Conservation (phyloP, 805 yeast species). For the Saccharomycopsis malanga region DNA sequence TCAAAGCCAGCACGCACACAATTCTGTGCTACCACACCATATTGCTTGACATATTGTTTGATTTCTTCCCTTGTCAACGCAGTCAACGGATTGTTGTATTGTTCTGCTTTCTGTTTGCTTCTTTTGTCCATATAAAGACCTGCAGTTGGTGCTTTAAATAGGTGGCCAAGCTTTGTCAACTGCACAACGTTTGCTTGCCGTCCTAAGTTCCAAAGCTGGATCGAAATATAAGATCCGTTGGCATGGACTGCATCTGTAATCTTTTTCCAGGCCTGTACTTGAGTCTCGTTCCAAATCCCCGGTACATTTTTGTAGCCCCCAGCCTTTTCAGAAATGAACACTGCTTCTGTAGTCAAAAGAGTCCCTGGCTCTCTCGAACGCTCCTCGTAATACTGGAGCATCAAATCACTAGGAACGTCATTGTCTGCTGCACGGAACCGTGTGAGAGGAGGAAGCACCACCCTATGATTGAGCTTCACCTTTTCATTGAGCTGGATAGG, state of each 20-base stretch:
- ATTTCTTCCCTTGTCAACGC: slow-evolving; percentile 30
- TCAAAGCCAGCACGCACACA: slow-evolving; percentile 39
- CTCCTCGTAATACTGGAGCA: slow-evolving; percentile 45
- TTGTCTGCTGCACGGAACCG: slow-evolving; percentile 34
- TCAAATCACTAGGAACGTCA: slow-evolving; percentile 38
- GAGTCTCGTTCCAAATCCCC: slow-evolving; percentile 29
- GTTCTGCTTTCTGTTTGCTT: slow-evolving; percentile 30
- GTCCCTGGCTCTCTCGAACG: slow-evolving; percentile 52
- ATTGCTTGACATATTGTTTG: slow-evolving; percentile 32
- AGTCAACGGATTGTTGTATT: slow-evolving; percentile 29
- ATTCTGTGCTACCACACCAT: slow-evolving; percentile 39
- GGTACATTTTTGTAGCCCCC: slow-evolving; percentile 26
- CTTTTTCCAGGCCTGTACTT: slow-evolving; percentile 32
- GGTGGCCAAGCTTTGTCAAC: slow-evolving; percentile 32
- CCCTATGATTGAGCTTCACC: slow-evolving; percentile 32
- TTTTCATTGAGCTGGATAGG: slow-evolving; percentile 34
- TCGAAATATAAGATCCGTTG: slow-evolving; percentile 31
- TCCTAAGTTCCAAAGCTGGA: slow-evolving; percentile 44
- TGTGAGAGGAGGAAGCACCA: slow-evolving; percentile 45
- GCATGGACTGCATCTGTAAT: slow-evolving; percentile 41
- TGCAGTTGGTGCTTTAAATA: slow-evolving; percentile 36
- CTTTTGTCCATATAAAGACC: slow-evolving; percentile 31
- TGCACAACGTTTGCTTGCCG: slow-evolving; percentile 35
- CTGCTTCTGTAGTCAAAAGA: slow-evolving; percentile 54
- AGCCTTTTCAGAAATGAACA: slow-evolving; percentile 34